Base-by-base conservation (phyloP, 345 rosid genomes). In the Pistacia integerrima region DNA sequence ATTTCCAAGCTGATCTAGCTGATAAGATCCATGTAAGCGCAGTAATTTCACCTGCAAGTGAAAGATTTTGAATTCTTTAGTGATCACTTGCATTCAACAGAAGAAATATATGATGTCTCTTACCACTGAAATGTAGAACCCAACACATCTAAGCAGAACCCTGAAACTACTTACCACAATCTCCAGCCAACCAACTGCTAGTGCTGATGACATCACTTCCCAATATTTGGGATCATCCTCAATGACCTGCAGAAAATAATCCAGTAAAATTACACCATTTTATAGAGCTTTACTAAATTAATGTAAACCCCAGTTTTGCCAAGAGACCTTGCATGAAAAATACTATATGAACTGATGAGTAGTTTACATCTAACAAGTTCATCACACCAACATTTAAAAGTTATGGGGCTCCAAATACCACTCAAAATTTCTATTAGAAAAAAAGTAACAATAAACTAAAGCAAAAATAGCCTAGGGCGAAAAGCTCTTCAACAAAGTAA, bases 111-210 rank as follows among this genome's bases (percentile, higher is more conserved):
- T 14, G 48, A 2, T 17, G 49, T 57, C 44, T 71, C 63, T 66
- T 61, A 78, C 11, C 57, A 68, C 36, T 64, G 4, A 33, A 35
- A 44, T 71, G 57, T 5, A 67, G 77, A 57, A 51, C 63, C 63
- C 64, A 73, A 48, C 35, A 58, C 46, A 79, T 36, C 51, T 38
- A 46, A 65, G 79, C 48, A 11, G 63, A 72, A 52, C 18, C 18
- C 11, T n/a, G 38, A 67, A 54, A 76, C 25, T 38, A 81, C 93
- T 58, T 68, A 96, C 97, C 88, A 88, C 97, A 61, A 90, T 93
- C 79, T 93, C 94, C 60, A 92, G 85, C 98, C 98, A 96, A 75
- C 99, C 99, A 83, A 96, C 89, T 54, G 96, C 91, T 46, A 93
- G 76, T 44, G 92, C 96, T 52, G 97, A 92, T 62, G 91, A 78